Conservation (phyloP, 108 stramenopile species). For the Cyclotella atomus region DNA sequence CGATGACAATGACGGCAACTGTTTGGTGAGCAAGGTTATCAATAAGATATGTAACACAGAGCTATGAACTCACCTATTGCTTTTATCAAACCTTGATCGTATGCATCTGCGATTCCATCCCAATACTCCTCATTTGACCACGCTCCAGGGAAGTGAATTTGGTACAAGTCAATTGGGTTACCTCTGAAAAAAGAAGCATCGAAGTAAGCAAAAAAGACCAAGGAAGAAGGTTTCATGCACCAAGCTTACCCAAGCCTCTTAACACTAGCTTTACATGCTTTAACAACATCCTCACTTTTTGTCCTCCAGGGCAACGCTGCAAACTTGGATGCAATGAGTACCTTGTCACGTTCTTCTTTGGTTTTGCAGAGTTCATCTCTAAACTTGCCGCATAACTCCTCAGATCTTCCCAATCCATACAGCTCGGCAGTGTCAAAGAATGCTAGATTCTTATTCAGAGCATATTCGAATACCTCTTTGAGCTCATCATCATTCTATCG, state of each 20-base stretch:
- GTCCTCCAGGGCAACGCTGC: slow-evolving; percentile 82
- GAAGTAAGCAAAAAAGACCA: background rate
- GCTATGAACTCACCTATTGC: slow-evolving; percentile 47
- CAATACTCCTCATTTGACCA: slow-evolving; percentile 76
- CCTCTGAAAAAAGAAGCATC: background rate
- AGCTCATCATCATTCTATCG: slow-evolving; percentile 63
- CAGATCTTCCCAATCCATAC: slow-evolving; percentile 82
- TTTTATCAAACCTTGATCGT: slow-evolving; percentile 71
- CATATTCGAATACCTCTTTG: slow-evolving; percentile 67
- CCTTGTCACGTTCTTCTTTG: slow-evolving; percentile 33
- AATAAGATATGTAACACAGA: background rate
- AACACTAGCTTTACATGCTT: slow-evolving; percentile 76
- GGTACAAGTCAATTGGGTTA: slow-evolving; percentile 82
- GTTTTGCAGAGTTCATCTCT: slow-evolving; percentile 10
- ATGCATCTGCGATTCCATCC: slow-evolving; percentile 75
- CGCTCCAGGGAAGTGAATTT: slow-evolving; percentile 83
- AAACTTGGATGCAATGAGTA: slow-evolving; percentile 83
- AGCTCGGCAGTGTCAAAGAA: slow-evolving; percentile 89
- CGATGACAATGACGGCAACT: background rate
- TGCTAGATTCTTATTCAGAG: slow-evolving; percentile 31
- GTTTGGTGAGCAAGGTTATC: background rate
- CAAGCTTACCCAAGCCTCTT: slow-evolving; percentile 57
- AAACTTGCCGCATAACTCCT: slow-evolving; percentile 70
- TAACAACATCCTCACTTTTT: slow-evolving; percentile 62
- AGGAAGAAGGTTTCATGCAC: background rate